Evolutionary conservation across 768 basidiomycete species (phyloP), one percentile per base, ranked within the genome.

Genomic region (Russula emetica): DNA sequence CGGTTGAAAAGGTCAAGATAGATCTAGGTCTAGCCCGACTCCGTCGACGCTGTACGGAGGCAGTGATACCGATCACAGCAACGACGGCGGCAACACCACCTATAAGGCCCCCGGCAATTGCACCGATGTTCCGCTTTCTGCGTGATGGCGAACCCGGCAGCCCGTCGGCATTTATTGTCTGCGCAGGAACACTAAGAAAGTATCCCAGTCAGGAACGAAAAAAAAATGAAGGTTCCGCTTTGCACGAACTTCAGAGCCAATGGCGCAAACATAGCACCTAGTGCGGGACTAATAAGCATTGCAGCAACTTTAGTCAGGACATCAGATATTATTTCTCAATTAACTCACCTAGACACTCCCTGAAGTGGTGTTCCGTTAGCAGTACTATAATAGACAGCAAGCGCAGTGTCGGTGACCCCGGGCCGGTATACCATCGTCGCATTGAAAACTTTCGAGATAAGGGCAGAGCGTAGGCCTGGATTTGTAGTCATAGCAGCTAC

Each of bases 221-320:
- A 13, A 26, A 28, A 28, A 18, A n/a, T n/a, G n/a, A 1, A 22
- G 32, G 34, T 24, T 2, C 45, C 3, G 30, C 13, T 16, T 38
- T 26, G 28, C 8, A 62, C 70, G 45, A 34, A 71, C 70, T 44
- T 67, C 16, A 71, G 50, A 30, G 68, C 68, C 18, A 71, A 58
- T 24, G 66, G 69, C 3, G 70, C 70, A 59, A 60, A 71, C 58
- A 67, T 63, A 2, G 64, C 70, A 22, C 70, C 69, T 18, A 66
- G 65, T 3, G 66, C 70, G 10, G 70, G 69, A 52, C 70, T 71
- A 22, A 24, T 38, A 32, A 28, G 5, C 6, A 22, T 26, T 18
- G 6, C 2, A 0, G 34, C n/a, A 34, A 14, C 14, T 28, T 16
- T 53, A 44, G 38, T 50, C 22, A 22, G n/a, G 7, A 52, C 20